These are phyloP conservation scores for Candida endomychidarum DNA, from an alignment of 805 yeast species.

Conservation along the genomic window DNA sequence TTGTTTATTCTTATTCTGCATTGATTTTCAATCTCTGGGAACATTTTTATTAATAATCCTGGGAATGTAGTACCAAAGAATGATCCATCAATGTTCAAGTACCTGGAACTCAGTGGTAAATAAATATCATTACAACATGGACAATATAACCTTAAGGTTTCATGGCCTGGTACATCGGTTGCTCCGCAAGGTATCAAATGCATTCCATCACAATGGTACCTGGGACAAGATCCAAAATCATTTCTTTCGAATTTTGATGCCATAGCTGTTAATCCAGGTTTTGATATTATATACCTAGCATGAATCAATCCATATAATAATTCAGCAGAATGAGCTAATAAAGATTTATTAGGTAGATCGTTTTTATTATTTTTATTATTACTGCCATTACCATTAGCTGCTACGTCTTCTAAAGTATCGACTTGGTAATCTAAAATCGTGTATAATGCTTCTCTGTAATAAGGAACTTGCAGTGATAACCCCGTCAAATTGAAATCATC, in stretches of 20 bases:
- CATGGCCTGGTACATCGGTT: conserved; percentile 86
- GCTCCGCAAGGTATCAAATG: conserved; percentile 90
- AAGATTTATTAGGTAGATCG: conserved; percentile 65
- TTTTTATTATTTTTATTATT: conserved; percentile 10
- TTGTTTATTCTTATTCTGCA: conserved; percentile 54
- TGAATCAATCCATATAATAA: conserved; percentile 91
- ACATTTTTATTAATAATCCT: conserved; percentile 85
- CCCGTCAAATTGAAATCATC: conserved; percentile 97
- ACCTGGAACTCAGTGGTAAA: conserved; percentile 82
- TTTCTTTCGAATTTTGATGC: conserved; percentile 90
- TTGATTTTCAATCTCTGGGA: conserved; percentile 84
- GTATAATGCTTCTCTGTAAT: conserved; percentile 88
- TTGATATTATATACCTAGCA: conserved; percentile 84
- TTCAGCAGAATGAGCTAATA: conserved; percentile 89
- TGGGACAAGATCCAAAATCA: conserved; percentile 89
- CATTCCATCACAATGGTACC: conserved; percentile 86
- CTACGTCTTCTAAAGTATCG: conserved; percentile 41
- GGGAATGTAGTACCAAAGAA: conserved; percentile 96
- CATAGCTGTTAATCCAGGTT: conserved; percentile 86
- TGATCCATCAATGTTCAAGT: conserved; percentile 90
- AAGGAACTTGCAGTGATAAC: conserved; percentile 78
- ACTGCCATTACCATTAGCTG: conserved; percentile 11
- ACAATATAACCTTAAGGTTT: conserved; percentile 89
- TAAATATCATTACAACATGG: conserved; percentile 93
- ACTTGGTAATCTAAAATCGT: conserved; percentile 83